Base-by-base conservation (phyloP, 768 basidiomycete genomes). In the Lentinula sp. region DNA sequence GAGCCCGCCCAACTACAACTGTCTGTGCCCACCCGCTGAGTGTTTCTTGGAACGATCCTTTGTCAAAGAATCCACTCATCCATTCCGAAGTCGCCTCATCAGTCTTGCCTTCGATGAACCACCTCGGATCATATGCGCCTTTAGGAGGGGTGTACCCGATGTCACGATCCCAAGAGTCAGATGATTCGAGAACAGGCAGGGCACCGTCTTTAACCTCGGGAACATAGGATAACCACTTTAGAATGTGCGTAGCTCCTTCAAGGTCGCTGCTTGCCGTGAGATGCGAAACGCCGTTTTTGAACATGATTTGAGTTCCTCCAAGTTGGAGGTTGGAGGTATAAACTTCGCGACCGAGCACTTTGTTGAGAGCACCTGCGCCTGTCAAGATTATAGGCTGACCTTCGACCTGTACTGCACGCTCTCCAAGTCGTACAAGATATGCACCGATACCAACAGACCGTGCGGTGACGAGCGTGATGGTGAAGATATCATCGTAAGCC, bases 241-340 rank as follows among this genome's bases (percentile, higher is more conserved):
- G 77, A 66, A 98, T 98, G 62, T 95, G 90, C 28, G 88, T 87
- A 15, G 95, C 94, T 61, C 97, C 97, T 73, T 98, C 93, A 37
- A 99, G 78, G 71, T 99, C 97, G 71, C 94, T 98, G 67, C 85
- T 85, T 37, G 97, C 95, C 3, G 93, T 95, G 61, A 98, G 78
- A 72, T 99, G 97, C 4, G 96, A 97, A 59, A 98, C 92, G 75
- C 97, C 97, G 70, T 99, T 99, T 85, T 98, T 98, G 85, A 94
- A 91, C 97, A 99, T 98, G 80, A 99, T 98, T 70, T 99, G 97
- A n/a, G 97, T 98, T 59, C 97, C 97, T 64, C 97, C 97, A 62
- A 99, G 91, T 73, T 98, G 97, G 66, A 99, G 75, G 74, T 98
- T 98, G 59, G 95, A 97, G 8, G 97, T 98, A 73, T 99, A 98